Base-by-base conservation (phyloP, 176 grass and related monocot genomes). In the Pharus latifolius region DNA sequence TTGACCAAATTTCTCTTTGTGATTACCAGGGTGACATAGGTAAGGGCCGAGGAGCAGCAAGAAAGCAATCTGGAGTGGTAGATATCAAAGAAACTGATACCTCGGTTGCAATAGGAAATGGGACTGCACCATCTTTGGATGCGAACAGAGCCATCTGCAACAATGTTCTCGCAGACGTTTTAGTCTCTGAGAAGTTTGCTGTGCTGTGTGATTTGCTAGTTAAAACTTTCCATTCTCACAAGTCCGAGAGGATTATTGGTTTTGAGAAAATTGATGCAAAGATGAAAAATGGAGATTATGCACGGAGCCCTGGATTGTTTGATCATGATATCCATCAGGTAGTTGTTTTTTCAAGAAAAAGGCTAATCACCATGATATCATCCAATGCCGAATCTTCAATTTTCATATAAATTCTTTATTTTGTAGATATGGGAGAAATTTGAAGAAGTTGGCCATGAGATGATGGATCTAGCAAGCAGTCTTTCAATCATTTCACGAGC, bases 171-270 rank as follows among this genome's bases (percentile, higher is more conserved):
- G 64, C 83, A 22, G 87, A 91, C 28, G 72, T 99, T 72, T 42
- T 99, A 26, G 49, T 87, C 51, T 94, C 95, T 0, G 87, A 94
- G 43, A 93, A 91, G 57, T 99, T 99, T 77, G 87, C 87, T 30
- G 68, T 91, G 40, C 32, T 99, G 53, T 99, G 90, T 69, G 76
- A 99, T 85, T 64, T 88, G 63, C 48, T 94, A 57, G 74, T 77
- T 67, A 67, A 55, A 77, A 77, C 46, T 34, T 91, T 99, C 76
- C 79, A 82, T 83, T 79, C 78, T 43, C 72, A 46, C 34, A 76
- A 88, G 61, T 67, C 59, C 67, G 73, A 74, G 19, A 56, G 60
- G 31, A 73, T 79, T 29, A 87, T 94, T 72, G 64, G 88, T 74
- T 84, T 94, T 70, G 82, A 51, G 62, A 80, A 60, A 63, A 86